Evolutionary conservation across 305 asterid genomes (phyloP), one percentile per base, ranked within the genome.

Genomic region (Andrographis paniculata): DNA sequence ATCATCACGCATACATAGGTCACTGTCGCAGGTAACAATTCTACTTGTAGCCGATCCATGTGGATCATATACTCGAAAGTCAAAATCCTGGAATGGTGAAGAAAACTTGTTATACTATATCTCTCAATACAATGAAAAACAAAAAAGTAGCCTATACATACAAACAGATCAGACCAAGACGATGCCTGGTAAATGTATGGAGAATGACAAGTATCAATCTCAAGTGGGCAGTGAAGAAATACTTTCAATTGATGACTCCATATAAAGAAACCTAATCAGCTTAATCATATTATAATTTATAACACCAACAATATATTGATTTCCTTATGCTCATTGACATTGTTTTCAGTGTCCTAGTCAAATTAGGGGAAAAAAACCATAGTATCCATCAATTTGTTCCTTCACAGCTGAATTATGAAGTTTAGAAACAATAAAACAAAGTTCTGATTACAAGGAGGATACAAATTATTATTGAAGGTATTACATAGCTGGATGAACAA

Each of bases 21-120:
- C 77, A 50, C 71, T 65, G 70, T 64, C 58, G 72, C 96, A 87
- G 48, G 81, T 54, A 44, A 83, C 82, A n/a, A n/a, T n/a, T n/a
- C n/a, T n/a, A n/a, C n/a, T n/a, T n/a, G n/a, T n/a, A n/a, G n/a
- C n/a, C n/a, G n/a, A n/a, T n/a, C n/a, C n/a, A n/a, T n/a, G n/a
- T n/a, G n/a, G n/a, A 47, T 62, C 78, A 61, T 83, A 87, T 56
- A 78, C 66, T 67, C 77, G 78, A 33, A 77, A 79, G 67, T 77
- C 87, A 72, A 78, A 78, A 66, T 80, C 93, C 96, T 87, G 78
- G 61, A 44, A 42, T 33, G 53, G 41, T 33, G 22, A 59, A 42
- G 47, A 14, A 55, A 21, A 45, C 20, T 2, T 35, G 50, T 55
- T 46, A 56, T 28, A 45, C 42, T 5, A 13, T 13, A 21, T 16